Evolutionary conservation across 345 rosid genomes (phyloP).

Genomic region (Citrus maxima): DNA sequence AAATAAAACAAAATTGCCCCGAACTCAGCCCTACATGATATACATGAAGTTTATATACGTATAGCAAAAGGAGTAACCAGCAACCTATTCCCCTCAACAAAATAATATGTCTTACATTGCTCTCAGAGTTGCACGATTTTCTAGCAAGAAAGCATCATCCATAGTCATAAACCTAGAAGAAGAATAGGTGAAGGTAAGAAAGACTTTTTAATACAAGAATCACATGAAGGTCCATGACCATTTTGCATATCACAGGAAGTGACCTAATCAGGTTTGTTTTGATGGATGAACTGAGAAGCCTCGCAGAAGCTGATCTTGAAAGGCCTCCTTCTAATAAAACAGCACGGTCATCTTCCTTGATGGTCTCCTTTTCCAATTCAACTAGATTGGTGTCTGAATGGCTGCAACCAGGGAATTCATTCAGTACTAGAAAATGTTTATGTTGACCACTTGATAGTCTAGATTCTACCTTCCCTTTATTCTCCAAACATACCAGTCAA

Average conservation of each 20-base stretch:
- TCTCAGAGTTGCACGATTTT: constrained; percentile 77
- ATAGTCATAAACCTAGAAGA: constrained; percentile 71
- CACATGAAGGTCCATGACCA: background rate
- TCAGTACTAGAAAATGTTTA: constrained; percentile 16
- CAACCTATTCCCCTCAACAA: background rate
- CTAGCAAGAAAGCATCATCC: constrained; percentile 93
- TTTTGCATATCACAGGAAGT: constrained; percentile 1
- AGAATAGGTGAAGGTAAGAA: constrained; percentile 18
- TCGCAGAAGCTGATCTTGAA: constrained; percentile 67
- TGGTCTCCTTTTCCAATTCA: constrained; percentile 62
- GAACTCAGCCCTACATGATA: constrained; percentile 72
- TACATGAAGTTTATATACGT: constrained; percentile 11
- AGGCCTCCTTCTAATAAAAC: constrained; percentile 94
- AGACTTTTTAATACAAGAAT: constrained; percentile 9
- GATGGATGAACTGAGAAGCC: constrained; percentile 55
- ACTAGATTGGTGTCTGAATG: constrained; percentile 84
- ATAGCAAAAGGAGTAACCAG: background rate
- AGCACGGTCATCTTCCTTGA: constrained; percentile 80
- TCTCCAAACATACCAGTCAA: background rate
- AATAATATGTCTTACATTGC: constrained; percentile 59
- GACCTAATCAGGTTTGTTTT: constrained; percentile 79
- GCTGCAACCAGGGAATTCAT: constrained; percentile 43
- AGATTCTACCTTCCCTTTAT: background rate
- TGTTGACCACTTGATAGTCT: background rate
- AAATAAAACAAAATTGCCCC: constrained; percentile 72